Evolutionary conservation across 2,329 filamentous ascomycete species (phyloP), one percentile per base, ranked within the genome.

Genomic region (Purpureocillium takamizusanense): DNA sequence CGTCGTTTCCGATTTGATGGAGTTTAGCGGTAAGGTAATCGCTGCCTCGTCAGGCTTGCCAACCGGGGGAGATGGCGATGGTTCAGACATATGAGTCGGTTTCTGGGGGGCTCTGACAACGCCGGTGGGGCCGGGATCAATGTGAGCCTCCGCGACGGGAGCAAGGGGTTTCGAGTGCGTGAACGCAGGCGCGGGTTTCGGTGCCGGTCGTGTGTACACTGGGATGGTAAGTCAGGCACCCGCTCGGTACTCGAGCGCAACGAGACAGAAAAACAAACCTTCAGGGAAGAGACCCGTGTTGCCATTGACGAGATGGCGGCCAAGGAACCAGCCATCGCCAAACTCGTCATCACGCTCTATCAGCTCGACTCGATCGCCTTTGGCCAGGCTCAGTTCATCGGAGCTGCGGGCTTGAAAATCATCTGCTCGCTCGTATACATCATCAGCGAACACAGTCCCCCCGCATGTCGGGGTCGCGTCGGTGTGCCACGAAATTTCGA

Each of bases 401-500:
- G 86, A 83, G 61, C 88, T 94, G 49, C 92, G 81, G 41, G 90
- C 89, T 50, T 81, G 70, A 60, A 98, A 97, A 63, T 95, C 88
- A 65, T 98, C 87, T 94, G 42, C 10, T 25, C 21, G 21, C 21
- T 5, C 6, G 21, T n/a, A n/a, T n/a, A n/a, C 21, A 25, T 25
- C 21, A 10, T 25, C 21, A 25, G 21, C 21, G 21, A 6, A 25
- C 10, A 25, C 21, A 6, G 21, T n/a, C 21, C 21, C 6, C 21
- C 10, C 21, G 10, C 10, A 25, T 10, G 10, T 10, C 5, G 21
- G 21, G 6, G 21, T 25, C 21, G 21, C 21, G 21, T 6, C 21
- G 5, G 21, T 25, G 21, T 25, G 5, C 21, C 21, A 10, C 21
- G 10, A 10, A n/a, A n/a, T n/a, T n/a, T n/a, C n/a, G 21, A 10